These are phyloP conservation scores for Tetrahymena malaccensis DNA, from an alignment of 73 alveolate species.

Conservation along the genomic window DNA sequence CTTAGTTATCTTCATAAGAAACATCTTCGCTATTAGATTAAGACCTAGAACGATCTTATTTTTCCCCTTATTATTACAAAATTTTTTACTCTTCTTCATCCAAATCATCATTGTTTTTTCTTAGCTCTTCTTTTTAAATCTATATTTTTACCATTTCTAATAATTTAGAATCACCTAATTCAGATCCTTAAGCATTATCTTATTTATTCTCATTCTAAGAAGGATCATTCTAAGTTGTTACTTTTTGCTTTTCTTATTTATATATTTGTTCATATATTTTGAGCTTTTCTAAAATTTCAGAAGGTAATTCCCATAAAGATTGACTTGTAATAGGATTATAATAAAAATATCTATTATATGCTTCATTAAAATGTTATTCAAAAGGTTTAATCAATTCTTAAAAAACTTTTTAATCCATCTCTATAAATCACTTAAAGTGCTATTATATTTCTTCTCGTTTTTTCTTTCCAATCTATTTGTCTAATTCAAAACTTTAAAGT, in stretches of 20 bases:
- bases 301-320: conserved; percentile 90
- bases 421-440: not conserved
- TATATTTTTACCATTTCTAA: conserved; percentile 36
- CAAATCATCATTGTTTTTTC: conserved; percentile 16
- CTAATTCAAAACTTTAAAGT: too few species aligned
- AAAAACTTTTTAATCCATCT: conserved; percentile 10
- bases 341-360: conserved; percentile 65
- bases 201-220: not conserved
- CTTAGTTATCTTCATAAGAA: conserved; percentile 4
- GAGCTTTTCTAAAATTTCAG: conserved; percentile 9
- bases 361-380: conserved; percentile 56
- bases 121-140: not conserved
- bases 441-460: not conserved
- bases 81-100: not conserved
- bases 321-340: conserved; percentile 84
- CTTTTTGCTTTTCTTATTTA: conserved; percentile 43
- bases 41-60: not conserved
- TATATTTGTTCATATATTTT: not conserved
- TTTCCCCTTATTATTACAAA: not conserved
- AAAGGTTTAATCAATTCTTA: conserved; percentile 16
- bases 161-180: conserved; percentile 26
- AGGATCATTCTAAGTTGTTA: not conserved
- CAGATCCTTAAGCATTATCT: conserved; percentile 4
- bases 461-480: too few species aligned
- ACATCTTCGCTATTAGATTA: not conserved